phyloP scores from a whole-genome alignment of 805 yeast species.

The Ogataea sp. region DNA sequence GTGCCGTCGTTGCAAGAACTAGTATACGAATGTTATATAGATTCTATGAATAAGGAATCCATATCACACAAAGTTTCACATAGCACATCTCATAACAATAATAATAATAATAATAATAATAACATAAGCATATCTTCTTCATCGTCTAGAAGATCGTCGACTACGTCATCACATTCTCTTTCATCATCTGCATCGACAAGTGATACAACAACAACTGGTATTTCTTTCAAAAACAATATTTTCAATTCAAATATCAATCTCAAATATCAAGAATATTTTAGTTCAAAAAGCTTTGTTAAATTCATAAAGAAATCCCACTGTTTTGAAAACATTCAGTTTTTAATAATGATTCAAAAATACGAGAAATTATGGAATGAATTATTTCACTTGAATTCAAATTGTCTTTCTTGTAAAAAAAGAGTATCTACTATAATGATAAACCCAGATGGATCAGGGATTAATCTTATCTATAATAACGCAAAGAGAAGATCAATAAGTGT shows the following conservation, averaged over 20 bases:
- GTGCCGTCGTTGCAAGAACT: constrained; percentile 11
- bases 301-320: constrained; percentile 11
- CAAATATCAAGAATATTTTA: constrained; percentile 4
- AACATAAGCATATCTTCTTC: background rate
- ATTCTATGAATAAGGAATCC: no score
- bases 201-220: background rate
- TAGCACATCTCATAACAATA: constrained; percentile 2
- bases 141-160: background rate
- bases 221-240: background rate
- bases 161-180: background rate
- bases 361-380: constrained; percentile 11
- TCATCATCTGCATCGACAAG: background rate
- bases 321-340: constrained; percentile 14
- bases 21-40: constrained; percentile 5
- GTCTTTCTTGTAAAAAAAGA: constrained; percentile 5
- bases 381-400: constrained; percentile 2
- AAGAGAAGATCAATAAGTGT: background rate
- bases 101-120: no score
- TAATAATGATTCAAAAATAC: constrained; percentile 12
- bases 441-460: background rate
- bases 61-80: no score
- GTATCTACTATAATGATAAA: background rate
- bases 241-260: background rate
- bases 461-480: background rate
- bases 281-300: constrained; percentile 6